Conservation (phyloP, 768 basidiomycete genomes). For the Hypholoma sublateritium region DNA sequence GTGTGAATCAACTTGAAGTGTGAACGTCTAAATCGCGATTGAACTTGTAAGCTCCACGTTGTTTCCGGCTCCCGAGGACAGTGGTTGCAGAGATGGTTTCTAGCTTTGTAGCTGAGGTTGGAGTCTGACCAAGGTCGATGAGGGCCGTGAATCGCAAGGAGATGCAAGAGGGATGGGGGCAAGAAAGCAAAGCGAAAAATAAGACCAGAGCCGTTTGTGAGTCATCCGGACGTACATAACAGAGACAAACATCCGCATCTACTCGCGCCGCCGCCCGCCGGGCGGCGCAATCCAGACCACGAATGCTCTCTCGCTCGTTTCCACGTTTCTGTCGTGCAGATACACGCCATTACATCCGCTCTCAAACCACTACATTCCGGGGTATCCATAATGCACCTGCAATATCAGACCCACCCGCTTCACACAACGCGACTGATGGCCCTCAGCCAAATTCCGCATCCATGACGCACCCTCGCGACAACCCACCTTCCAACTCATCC, state of each 20-base stretch:
- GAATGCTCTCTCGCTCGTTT: slow-evolving; percentile 21
- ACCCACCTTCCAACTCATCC: slow-evolving; percentile 9
- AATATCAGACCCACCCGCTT: slow-evolving; percentile 18
- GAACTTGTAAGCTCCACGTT: too few species aligned
- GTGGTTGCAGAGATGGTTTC: too few species aligned
- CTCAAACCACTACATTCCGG: slow-evolving; percentile 7
- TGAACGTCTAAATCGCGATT: too few species aligned
- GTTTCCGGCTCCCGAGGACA: too few species aligned
- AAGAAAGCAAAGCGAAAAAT: too few species aligned
- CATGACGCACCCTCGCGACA: slow-evolving; percentile 23
- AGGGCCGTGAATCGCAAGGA: too few species aligned
- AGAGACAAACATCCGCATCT: neutral
- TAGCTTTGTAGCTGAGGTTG: too few species aligned
- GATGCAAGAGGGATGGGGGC: too few species aligned
- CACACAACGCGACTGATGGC: neutral
- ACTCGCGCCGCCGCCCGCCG: neutral
- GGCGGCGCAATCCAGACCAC: neutral
- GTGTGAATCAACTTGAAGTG: too few species aligned
- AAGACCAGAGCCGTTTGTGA: too few species aligned
- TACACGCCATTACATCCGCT: slow-evolving; percentile 5
- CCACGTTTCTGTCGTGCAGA: slow-evolving; percentile 16
- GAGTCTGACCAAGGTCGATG: too few species aligned
- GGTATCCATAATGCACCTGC: slow-evolving; percentile 10
- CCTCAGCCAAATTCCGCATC: neutral
- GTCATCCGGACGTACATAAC: neutral